These are phyloP conservation scores for Candida ortonii DNA, from an alignment of 805 yeast species.

Conservation along the genomic window DNA sequence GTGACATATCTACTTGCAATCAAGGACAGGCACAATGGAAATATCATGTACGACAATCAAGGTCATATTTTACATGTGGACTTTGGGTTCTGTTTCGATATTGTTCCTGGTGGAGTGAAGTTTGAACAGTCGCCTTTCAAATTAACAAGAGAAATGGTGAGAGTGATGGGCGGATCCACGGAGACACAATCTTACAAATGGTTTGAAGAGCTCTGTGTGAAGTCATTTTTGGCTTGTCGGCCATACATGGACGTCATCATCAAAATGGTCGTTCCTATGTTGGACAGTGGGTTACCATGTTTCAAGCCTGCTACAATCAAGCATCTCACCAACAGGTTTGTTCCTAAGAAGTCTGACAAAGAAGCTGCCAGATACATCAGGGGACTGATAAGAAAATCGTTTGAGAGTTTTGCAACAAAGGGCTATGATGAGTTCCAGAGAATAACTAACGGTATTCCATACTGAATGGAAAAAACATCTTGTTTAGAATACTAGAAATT, in stretches of 20 bases:
- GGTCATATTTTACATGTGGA: slow-evolving; percentile 96
- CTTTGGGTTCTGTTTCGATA: slow-evolving; percentile 97
- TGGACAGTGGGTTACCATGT: slow-evolving; percentile 93
- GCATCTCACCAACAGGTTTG: slow-evolving; percentile 75
- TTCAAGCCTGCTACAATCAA: slow-evolving; percentile 86
- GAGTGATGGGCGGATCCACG: slow-evolving; percentile 89
- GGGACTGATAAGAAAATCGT: slow-evolving; percentile 71
- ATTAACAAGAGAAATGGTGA: slow-evolving; percentile 92
- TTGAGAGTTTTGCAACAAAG: slow-evolving; percentile 84
- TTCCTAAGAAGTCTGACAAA: slow-evolving; percentile 70
- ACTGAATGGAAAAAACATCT: slow-evolving; percentile 40
- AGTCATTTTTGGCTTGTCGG: slow-evolving; percentile 84
- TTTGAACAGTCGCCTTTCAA: slow-evolving; percentile 99
- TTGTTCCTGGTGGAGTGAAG: slow-evolving; percentile 97
- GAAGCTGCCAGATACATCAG: slow-evolving; percentile 83
- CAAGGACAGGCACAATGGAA: slow-evolving; percentile 98
- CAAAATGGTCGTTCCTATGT: slow-evolving; percentile 86
- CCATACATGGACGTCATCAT: slow-evolving; percentile 85
- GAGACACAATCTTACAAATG: slow-evolving; percentile 84
- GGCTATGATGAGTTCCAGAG: slow-evolving; percentile 98
- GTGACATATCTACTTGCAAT: slow-evolving; percentile 88
- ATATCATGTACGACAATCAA: slow-evolving; percentile 90
- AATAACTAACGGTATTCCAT: slow-evolving; percentile 95
- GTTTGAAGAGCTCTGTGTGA: slow-evolving; percentile 94
- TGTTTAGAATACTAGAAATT: too few species aligned